Conservation (phyloP, 352 stramenopile species). For the Halophytophthora polymorphica region DNA sequence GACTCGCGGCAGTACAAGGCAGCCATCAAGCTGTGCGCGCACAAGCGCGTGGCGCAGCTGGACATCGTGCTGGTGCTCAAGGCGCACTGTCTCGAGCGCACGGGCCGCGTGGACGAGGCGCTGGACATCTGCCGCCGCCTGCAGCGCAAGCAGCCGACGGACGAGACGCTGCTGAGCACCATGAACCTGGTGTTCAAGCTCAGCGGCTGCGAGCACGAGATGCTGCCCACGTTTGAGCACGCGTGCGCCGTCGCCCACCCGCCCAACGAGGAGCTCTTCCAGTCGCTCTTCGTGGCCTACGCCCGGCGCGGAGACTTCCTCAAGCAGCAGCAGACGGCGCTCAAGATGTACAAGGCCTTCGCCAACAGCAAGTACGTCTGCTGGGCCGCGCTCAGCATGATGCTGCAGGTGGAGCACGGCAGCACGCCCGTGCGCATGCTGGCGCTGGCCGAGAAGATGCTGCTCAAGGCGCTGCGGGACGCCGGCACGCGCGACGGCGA, state of each 20-base stretch:
- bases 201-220: constrained; percentile 65
- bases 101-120: constrained; percentile 59
- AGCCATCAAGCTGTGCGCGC: constrained; percentile 75
- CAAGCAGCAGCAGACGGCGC: constrained; percentile 85
- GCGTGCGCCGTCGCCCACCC: constrained; percentile 44
- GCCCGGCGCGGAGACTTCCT: constrained; percentile 60
- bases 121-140: constrained; percentile 66
- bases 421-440: constrained; percentile 70
- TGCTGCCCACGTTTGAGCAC: constrained; percentile 74
- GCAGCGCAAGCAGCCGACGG: constrained; percentile 61
- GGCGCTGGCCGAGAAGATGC: constrained; percentile 73
- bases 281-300: constrained; percentile 73
- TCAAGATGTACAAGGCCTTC: constrained; percentile 86
- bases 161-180: constrained; percentile 82
- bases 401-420: constrained; percentile 75
- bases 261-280: constrained; percentile 68
- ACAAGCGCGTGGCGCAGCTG: constrained; percentile 76
- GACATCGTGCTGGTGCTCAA: constrained; percentile 85
- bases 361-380: constrained; percentile 73
- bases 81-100: constrained; percentile 82
- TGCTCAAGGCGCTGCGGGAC: constrained; percentile 72
- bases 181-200: constrained; percentile 85
- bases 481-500: constrained; percentile 59
- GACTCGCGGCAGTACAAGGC: constrained; percentile 77
- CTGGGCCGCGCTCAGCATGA: constrained; percentile 81